Evolutionary conservation across 75 land plant genomes (phyloP).

Genomic region (Selaginella tamariscina): DNA sequence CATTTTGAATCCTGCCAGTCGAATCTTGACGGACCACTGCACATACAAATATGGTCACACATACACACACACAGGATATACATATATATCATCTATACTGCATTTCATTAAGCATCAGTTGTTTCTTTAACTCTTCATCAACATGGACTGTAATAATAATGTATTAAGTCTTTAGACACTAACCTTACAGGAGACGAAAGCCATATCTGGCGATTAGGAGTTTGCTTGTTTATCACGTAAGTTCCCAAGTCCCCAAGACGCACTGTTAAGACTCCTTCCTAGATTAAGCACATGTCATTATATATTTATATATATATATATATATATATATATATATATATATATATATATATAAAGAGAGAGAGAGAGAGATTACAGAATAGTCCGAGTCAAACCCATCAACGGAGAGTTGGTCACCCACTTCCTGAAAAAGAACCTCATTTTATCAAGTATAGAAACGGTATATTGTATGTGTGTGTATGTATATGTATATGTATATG

Average conservation of each 20-base stretch:
- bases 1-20: not conserved
- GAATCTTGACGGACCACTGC: not conserved
- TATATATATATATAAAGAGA: not conserved
- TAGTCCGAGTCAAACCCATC: constrained; percentile 89
- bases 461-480: not conserved
- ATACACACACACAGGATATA: too few species aligned
- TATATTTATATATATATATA: not conserved
- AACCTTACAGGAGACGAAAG: constrained; percentile 88
- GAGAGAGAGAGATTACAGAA: constrained; percentile 36
- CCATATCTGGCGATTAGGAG: constrained; percentile 94
- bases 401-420: constrained; percentile 55
- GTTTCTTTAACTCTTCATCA: too few species aligned
- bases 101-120: too few species aligned
- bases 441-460: not conserved
- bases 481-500: not conserved
- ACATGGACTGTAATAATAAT: too few species aligned
- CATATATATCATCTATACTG: too few species aligned
- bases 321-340: not conserved
- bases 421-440: constrained; percentile 35
- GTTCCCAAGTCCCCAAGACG: constrained; percentile 67
- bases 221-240: constrained; percentile 88
- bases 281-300: constrained; percentile 14
- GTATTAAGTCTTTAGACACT: too few species aligned
- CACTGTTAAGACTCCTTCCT: constrained; percentile 83
- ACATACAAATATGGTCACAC: too few species aligned